A percentile compares a stretch with the other conserved stretches of the same genome.
Conservation (phyloP, 108 stramenopile genomes). For the Fragilariopsis cylindrus region DNA sequence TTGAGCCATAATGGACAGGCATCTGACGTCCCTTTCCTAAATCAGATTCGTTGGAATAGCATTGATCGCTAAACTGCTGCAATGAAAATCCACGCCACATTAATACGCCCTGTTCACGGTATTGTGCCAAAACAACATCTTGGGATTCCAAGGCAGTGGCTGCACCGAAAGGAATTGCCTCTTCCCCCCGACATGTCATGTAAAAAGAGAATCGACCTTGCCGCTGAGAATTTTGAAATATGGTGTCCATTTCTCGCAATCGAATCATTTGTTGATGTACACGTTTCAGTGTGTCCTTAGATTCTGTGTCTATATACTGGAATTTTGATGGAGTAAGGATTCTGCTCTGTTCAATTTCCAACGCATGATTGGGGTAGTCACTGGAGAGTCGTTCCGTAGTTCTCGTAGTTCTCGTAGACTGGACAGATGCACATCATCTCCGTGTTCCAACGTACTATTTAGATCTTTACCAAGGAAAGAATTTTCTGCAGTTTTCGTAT, state of each 20-base stretch:
- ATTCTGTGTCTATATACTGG: slow-evolving; percentile 53
- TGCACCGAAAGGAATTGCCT: slow-evolving; percentile 90
- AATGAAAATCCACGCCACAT: slow-evolving; percentile 99
- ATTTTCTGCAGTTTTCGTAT: neutral
- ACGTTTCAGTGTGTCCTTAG: slow-evolving; percentile 62
- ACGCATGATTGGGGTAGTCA: slow-evolving; percentile 46
- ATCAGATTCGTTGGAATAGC: slow-evolving; percentile 89
- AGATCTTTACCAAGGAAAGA: neutral
- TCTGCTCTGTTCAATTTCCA: slow-evolving; percentile 36
- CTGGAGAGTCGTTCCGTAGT: slow-evolving; percentile 40
- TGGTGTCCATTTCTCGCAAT: slow-evolving; percentile 91
- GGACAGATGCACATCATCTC: too few species aligned
- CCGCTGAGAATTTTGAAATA: slow-evolving; percentile 96
- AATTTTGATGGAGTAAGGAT: slow-evolving; percentile 42
- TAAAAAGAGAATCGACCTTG: slow-evolving; percentile 97
- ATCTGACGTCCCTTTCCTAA: slow-evolving; percentile 96
- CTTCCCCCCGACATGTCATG: slow-evolving; percentile 92
- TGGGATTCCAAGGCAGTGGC: slow-evolving; percentile 80
- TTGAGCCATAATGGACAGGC: slow-evolving; percentile 97
- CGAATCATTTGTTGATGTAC: slow-evolving; percentile 89
- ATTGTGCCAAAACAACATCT: slow-evolving; percentile 94
- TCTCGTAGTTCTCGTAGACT: slow-evolving; percentile 29
- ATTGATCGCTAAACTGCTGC: slow-evolving; percentile 95
- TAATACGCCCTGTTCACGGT: slow-evolving; percentile 93
- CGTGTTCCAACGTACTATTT: neutral